phyloP scores from a whole-genome alignment of 371 early-diverging fungal species.

The Apophysomyces ossiformis region DNA sequence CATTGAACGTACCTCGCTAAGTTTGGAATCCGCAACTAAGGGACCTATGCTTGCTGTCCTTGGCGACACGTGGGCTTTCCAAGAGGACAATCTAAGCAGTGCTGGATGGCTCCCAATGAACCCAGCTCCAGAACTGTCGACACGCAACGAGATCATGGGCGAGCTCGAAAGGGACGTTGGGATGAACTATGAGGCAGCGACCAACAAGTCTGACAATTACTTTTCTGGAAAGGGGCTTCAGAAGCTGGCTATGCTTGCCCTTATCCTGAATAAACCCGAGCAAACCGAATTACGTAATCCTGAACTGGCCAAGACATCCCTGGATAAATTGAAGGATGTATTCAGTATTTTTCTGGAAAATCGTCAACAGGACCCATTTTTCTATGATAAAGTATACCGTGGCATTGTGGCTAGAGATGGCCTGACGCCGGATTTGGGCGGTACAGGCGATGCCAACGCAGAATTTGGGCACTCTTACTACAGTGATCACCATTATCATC shows the following conservation, averaged over 20 bases:
- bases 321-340: constrained; percentile 49
- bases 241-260: constrained; percentile 64
- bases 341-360: constrained; percentile 66
- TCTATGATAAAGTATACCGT: constrained; percentile 68
- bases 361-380: constrained; percentile 56
- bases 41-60: constrained; percentile 69
- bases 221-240: constrained; percentile 80
- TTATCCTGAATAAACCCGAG: constrained; percentile 56
- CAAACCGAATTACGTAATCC: constrained; percentile 49
- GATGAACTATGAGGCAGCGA: constrained; percentile 43
- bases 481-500: constrained; percentile 84
- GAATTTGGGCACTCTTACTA: constrained; percentile 57
- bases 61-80: constrained; percentile 63
- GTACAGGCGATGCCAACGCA: constrained; percentile 43
- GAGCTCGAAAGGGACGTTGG: constrained; percentile 46
- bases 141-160: constrained; percentile 41
- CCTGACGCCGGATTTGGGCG: constrained; percentile 42
- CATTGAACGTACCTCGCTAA: constrained; percentile 23
- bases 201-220: constrained; percentile 61
- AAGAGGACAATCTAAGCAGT: constrained; percentile 43
- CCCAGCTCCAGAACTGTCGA: constrained; percentile 36
- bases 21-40: constrained; percentile 58
- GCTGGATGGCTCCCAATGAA: constrained; percentile 43
- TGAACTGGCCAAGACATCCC: constrained; percentile 37
- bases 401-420: constrained; percentile 66